These are phyloP conservation scores for Caloboletus firmus DNA, from an alignment of 1,284 basidiomycete genomes.

Conservation along the genomic window DNA sequence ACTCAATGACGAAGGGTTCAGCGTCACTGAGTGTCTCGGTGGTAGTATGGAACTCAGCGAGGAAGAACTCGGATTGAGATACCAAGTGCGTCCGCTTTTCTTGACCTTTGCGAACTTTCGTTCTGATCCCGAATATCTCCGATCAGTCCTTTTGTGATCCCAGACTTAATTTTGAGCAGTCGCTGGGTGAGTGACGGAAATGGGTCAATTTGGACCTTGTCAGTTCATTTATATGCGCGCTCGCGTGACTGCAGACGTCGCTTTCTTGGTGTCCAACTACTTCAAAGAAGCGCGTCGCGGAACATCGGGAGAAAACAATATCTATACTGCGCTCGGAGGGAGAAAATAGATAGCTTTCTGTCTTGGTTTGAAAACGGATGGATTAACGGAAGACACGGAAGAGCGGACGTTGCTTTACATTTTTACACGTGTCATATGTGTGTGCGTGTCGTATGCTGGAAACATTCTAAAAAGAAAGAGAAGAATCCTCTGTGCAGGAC, in stretches of 20 bases:
- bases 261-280: slow-evolving; percentile 76
- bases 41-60: slow-evolving; percentile 81
- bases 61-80: slow-evolving; percentile 69
- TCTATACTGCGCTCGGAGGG: slow-evolving; percentile 35
- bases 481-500: neutral
- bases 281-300: slow-evolving; percentile 65
- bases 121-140: slow-evolving; percentile 7
- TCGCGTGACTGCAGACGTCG: slow-evolving; percentile 53
- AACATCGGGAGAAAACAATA: slow-evolving; percentile 25
- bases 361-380: neutral
- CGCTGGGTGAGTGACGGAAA: slow-evolving; percentile 54
- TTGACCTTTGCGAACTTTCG: neutral
- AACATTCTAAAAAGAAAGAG: neutral
- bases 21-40: slow-evolving; percentile 83
- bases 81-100: slow-evolving; percentile 52
- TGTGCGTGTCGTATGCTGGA: neutral
- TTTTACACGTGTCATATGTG: slow-evolving; percentile 11
- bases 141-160: slow-evolving; percentile 78
- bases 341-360: slow-evolving; percentile 14
- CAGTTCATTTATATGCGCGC: neutral
- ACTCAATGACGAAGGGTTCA: slow-evolving; percentile 88
- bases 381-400: slow-evolving; percentile 7
- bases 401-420: neutral
- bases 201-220: neutral
- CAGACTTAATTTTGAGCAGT: slow-evolving; percentile 80